These are phyloP conservation scores for Fusarium sp. DNA, from an alignment of 2,329 filamentous ascomycete genomes.

Conservation along the genomic window DNA sequence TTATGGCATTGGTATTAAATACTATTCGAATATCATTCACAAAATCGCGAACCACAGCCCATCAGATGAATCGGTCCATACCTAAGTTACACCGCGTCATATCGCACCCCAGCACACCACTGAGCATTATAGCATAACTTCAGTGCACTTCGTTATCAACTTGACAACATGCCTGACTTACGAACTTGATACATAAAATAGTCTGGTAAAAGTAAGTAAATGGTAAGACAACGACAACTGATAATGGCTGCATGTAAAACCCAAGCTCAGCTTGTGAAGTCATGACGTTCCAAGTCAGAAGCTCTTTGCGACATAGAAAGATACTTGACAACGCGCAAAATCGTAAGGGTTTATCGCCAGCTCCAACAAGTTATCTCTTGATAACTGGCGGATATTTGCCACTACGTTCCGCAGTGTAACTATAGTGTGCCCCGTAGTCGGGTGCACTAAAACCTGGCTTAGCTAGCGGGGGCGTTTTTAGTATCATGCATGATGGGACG, in stretches of 20 bases:
- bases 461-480: neutral
- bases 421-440: neutral
- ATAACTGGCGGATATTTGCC: neutral
- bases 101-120: neutral
- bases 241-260: neutral
- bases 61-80: neutral
- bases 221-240: too few species aligned
- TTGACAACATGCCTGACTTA: neutral
- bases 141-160: neutral
- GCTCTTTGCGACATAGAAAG: accelerated
- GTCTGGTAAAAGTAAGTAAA: too few species aligned
- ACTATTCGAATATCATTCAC: neutral
- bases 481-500: neutral
- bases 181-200: accelerated
- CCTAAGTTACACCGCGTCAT: accelerated
- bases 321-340: neutral
- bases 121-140: neutral
- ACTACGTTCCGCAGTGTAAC: neutral
- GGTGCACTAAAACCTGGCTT: neutral
- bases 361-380: neutral
- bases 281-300: neutral
- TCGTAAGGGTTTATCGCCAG: neutral
- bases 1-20: neutral
- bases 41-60: neutral
- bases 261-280: neutral